A percentile compares a stretch with the other conserved stretches of the same genome.
phyloP scores from a whole-genome alignment of 345 rosid species.

The Gossypium sturtianum region DNA sequence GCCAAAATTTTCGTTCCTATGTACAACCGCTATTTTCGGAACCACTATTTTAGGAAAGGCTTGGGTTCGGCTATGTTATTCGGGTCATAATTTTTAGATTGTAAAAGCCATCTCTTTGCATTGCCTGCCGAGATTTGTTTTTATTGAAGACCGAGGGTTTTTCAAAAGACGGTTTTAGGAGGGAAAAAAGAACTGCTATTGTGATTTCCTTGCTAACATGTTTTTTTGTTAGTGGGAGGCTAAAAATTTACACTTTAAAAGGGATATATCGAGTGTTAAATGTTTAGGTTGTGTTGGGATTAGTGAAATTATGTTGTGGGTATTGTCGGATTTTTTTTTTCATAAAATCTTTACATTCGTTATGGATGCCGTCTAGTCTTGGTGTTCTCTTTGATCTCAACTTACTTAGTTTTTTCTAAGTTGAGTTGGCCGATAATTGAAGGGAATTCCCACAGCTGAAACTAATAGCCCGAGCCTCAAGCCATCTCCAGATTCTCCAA shows the following conservation, averaged over 20 bases:
- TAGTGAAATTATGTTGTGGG: neutral
- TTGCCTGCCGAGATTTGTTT: conserved; percentile 16
- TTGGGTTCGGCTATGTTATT: conserved; percentile 10
- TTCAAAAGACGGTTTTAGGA: neutral
- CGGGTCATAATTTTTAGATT: neutral
- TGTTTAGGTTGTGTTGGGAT: conserved; percentile 10
- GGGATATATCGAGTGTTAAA: neutral
- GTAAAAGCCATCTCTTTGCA: conserved; percentile 14
- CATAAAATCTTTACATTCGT: too few relatives aligned
- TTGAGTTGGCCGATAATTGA: too few relatives aligned
- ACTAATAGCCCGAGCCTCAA: too few relatives aligned
- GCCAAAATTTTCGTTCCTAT: conserved; percentile 13
- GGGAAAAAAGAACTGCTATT: neutral
- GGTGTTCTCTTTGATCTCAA: too few relatives aligned
- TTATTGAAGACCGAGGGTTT: conserved; percentile 8
- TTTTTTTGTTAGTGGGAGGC: conserved; percentile 2
- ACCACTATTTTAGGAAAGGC: conserved; percentile 9
- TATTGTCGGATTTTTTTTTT: neutral
- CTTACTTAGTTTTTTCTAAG: too few relatives aligned
- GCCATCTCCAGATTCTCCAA: too few relatives aligned
- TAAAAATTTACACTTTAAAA: neutral
- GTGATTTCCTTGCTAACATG: neutral
- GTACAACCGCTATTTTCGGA: conserved; percentile 11
- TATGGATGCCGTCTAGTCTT: too few relatives aligned
- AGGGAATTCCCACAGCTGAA: too few relatives aligned